phyloP scores from a whole-genome alignment of 169 alveolate species.

The Plasmodium falciparum region DNA sequence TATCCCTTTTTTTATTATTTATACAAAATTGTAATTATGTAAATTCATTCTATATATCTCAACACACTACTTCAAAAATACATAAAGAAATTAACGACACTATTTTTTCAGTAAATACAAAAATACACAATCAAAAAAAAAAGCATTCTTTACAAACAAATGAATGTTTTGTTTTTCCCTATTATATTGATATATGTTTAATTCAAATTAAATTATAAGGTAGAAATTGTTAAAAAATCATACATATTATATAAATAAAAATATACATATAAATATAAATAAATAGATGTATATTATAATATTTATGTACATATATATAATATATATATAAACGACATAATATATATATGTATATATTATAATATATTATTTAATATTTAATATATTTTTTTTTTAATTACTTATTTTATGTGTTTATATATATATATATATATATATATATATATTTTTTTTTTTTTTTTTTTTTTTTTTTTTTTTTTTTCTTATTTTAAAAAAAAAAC shows the following conservation, averaged over 20 bases:
- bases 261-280: too few relatives aligned
- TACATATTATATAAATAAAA: too few relatives aligned
- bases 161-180: constrained; percentile 54
- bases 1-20: constrained; percentile 15
- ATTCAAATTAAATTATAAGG: background rate
- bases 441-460: too few relatives aligned
- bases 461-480: too few relatives aligned
- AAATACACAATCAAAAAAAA: background rate
- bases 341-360: too few relatives aligned
- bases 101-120: constrained; percentile 3
- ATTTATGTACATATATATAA: background rate
- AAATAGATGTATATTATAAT: background rate
- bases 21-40: constrained; percentile 27
- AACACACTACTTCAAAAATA: constrained; percentile 37
- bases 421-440: too few relatives aligned
- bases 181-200: constrained; percentile 44
- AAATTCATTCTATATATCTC: constrained; percentile 25
- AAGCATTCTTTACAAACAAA: constrained; percentile 14
- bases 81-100: constrained; percentile 30
- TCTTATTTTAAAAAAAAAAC: background rate
- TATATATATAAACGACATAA: too few relatives aligned
- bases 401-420: too few relatives aligned
- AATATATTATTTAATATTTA: too few relatives aligned
- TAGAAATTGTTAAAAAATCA: background rate
- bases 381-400: too few relatives aligned